A percentile compares a stretch with the other conserved stretches of the same genome.
phyloP scores from a whole-genome alignment of 768 basidiomycete genomes.

The Astraeus odoratus region DNA sequence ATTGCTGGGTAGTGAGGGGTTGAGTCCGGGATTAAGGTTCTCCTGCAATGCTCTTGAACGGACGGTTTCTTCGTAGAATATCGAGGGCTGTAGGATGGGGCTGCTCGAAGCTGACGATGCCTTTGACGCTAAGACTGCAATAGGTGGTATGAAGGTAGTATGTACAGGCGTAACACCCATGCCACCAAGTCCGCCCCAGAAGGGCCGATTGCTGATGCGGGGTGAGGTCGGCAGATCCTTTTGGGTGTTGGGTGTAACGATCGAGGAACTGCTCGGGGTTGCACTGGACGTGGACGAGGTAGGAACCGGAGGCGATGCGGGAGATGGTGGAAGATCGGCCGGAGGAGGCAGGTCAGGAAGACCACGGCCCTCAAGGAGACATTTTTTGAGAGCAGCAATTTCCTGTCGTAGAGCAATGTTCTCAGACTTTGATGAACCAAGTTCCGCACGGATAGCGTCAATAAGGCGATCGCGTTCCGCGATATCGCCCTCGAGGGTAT shows the following conservation, averaged over 20 bases:
- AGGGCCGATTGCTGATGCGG: constrained; percentile 41
- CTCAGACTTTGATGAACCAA: constrained; percentile 73
- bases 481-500: constrained; percentile 89
- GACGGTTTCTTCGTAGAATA: constrained; percentile 25
- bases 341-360: constrained; percentile 41
- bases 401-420: constrained; percentile 79
- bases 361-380: constrained; percentile 62
- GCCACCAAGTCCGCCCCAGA: constrained; percentile 77
- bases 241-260: constrained; percentile 62
- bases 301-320: constrained; percentile 36
- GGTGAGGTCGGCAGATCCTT: constrained; percentile 71
- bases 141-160: constrained; percentile 73
- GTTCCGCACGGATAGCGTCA: constrained; percentile 77
- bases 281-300: constrained; percentile 14
- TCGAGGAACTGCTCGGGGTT: constrained; percentile 16
- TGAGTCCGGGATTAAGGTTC: constrained; percentile 23
- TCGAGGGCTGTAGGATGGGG: constrained; percentile 24
- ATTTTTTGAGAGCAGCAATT: constrained; percentile 65
- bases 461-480: constrained; percentile 88
- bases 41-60: constrained; percentile 18
- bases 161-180: constrained; percentile 82
- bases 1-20: constrained; percentile 6
- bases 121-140: constrained; percentile 29
- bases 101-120: constrained; percentile 16
- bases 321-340: constrained; percentile 29